A percentile compares a stretch with the other conserved stretches of the same genome.
Evolutionary conservation across 2,329 filamentous ascomycete species (phyloP).

Genomic region (Zymoseptoria tritici): DNA sequence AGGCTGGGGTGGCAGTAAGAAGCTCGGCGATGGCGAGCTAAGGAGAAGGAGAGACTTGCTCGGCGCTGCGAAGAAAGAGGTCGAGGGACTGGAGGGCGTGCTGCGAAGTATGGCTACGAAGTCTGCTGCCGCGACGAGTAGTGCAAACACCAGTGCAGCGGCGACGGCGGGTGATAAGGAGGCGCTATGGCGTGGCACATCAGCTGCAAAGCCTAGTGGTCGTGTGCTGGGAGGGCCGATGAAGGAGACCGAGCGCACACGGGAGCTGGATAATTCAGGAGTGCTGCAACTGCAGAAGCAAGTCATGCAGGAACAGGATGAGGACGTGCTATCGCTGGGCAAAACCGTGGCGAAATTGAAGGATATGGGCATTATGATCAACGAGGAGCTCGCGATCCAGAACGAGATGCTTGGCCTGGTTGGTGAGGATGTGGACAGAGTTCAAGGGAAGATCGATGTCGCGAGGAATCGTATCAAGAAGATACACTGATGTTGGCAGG

Average conservation of each 20-base stretch:
- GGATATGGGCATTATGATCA: conserved; percentile 70
- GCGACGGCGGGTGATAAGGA: conserved; percentile 31
- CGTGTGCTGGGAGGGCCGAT: conserved; percentile 65
- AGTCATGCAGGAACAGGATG: conserved; percentile 67
- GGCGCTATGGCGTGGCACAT: conserved; percentile 28
- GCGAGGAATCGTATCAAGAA: too few relatives aligned
- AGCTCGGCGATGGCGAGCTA: conserved; percentile 66
- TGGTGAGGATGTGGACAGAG: conserved; percentile 58
- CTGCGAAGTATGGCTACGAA: conserved; percentile 56
- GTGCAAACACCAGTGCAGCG: conserved; percentile 23
- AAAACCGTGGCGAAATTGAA: conserved; percentile 65
- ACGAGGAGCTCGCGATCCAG: conserved; percentile 65
- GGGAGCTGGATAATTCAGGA: conserved; percentile 68
- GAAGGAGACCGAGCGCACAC: conserved; percentile 64
- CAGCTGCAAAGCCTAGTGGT: conserved; percentile 38
- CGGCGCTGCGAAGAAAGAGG: conserved; percentile 61
- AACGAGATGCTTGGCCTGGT: conserved; percentile 61
- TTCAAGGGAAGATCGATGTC: conserved; percentile 62
- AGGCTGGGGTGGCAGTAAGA: conserved; percentile 35
- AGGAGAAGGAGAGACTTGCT: conserved; percentile 64
- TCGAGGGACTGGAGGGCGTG: conserved; percentile 67
- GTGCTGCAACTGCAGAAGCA: conserved; percentile 67
- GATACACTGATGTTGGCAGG: too few relatives aligned
- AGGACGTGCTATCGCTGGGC: conserved; percentile 60
- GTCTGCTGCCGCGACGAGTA: conserved; percentile 25